phyloP scores from a whole-genome alignment of 2,329 filamentous ascomycete genomes.

The Diaporthe sp. region DNA sequence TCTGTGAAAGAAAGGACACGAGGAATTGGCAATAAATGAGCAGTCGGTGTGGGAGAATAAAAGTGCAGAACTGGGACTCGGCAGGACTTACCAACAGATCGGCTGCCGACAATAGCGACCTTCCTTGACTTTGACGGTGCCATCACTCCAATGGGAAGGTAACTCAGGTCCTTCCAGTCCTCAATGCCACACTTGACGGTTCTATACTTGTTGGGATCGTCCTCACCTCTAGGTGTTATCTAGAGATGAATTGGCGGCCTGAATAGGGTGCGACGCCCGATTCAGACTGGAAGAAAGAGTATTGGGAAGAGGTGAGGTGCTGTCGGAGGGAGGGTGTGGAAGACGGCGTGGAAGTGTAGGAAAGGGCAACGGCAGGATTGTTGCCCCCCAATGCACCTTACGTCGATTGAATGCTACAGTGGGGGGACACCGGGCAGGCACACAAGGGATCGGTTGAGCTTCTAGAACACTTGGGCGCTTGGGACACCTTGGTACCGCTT shows the following conservation, averaged over 20 bases:
- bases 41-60: not conserved
- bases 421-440: constrained; percentile 20
- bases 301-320: constrained; percentile 1
- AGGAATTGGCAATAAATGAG: not conserved
- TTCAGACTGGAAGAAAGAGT: not conserved
- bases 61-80: not conserved
- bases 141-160: constrained; percentile 56
- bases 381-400: constrained; percentile 24
- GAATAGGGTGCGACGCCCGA: not conserved
- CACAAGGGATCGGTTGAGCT: constrained; percentile 17
- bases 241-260: constrained; percentile 18
- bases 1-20: not conserved
- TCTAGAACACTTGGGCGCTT: constrained; percentile 25
- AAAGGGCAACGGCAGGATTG: constrained; percentile 20
- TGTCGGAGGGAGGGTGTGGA: not conserved
- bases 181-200: constrained; percentile 15
- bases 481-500: not conserved
- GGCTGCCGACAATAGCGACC: constrained; percentile 94
- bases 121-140: constrained; percentile 89
- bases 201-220: constrained; percentile 22
- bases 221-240: constrained; percentile 28
- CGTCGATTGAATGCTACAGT: constrained; percentile 34
- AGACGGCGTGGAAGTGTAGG: not conserved
- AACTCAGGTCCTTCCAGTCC: constrained; percentile 23
- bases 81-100: constrained; percentile 76